A percentile compares a stretch with the other conserved stretches of the same genome.
These are phyloP conservation scores for Marsdenia floribunda DNA, from an alignment of 257 asterid genomes.

Conservation along the genomic window DNA sequence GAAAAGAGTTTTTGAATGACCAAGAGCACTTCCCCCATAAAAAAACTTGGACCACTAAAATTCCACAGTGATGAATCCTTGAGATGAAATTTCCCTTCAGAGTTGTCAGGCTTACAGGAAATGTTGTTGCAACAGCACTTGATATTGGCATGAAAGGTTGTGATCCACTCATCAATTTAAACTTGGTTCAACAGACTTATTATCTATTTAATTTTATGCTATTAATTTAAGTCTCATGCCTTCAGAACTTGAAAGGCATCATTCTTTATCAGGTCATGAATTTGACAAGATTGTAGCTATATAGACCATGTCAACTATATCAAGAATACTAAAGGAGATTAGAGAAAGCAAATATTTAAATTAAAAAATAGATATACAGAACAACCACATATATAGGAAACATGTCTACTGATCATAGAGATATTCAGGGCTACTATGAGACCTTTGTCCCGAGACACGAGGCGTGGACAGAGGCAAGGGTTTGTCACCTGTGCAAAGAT, in stretches of 20 bases:
- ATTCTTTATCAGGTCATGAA: neutral
- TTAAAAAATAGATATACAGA: neutral
- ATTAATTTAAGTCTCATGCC: too few relatives aligned
- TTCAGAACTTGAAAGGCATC: conserved; percentile 2
- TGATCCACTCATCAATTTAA: neutral
- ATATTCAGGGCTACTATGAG: neutral
- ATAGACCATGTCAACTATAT: neutral
- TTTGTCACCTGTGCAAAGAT: too few relatives aligned
- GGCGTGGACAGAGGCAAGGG: too few relatives aligned
- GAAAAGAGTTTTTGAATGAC: neutral
- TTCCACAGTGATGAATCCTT: neutral
- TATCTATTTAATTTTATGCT: neutral
- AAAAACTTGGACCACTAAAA: neutral
- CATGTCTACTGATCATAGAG: neutral
- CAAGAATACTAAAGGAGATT: neutral
- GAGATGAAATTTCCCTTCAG: neutral
- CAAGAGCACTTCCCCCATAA: neutral
- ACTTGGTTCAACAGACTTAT: neutral
- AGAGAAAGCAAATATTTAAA: too few relatives aligned
- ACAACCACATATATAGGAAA: neutral
- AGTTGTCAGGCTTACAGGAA: neutral
- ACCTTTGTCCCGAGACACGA: too few relatives aligned
- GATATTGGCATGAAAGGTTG: neutral
- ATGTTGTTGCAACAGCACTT: neutral
- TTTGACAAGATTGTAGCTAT: neutral